phyloP scores from a whole-genome alignment of 495 filamentous ascomycete genomes.

The Neurospora sp. region DNA sequence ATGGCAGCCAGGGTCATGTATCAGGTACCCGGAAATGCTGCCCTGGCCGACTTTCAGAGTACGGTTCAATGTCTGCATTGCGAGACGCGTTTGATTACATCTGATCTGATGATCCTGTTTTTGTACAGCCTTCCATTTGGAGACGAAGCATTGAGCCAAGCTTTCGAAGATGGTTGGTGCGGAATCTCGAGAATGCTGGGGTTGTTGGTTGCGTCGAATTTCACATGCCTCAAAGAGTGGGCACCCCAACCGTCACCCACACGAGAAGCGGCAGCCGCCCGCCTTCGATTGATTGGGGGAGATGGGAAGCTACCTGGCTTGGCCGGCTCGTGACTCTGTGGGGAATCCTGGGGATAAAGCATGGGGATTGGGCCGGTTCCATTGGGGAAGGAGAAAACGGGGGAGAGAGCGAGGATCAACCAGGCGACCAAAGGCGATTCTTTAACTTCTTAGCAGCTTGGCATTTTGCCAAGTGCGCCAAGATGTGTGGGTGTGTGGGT shows the following conservation, averaged over 20 bases:
- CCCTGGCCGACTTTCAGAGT: neutral
- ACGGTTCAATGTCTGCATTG: neutral
- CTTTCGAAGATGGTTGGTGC: neutral
- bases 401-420: neutral
- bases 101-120: neutral
- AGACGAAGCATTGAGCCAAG: neutral
- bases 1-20: neutral
- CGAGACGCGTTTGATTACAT: neutral
- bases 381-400: neutral
- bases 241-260: neutral
- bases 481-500: neutral
- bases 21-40: neutral
- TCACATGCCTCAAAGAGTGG: neutral
- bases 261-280: neutral
- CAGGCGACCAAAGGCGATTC: neutral
- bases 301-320: neutral
- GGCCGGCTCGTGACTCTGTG: slow-evolving; percentile 11
- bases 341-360: slow-evolving; percentile 6
- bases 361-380: neutral
- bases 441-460: neutral
- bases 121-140: neutral
- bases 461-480: neutral
- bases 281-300: neutral
- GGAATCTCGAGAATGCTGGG: neutral
- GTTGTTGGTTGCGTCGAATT: neutral